Base-by-base conservation (phyloP, 2,329 filamentous ascomycete genomes). In the Rhinocladiella similis region DNA sequence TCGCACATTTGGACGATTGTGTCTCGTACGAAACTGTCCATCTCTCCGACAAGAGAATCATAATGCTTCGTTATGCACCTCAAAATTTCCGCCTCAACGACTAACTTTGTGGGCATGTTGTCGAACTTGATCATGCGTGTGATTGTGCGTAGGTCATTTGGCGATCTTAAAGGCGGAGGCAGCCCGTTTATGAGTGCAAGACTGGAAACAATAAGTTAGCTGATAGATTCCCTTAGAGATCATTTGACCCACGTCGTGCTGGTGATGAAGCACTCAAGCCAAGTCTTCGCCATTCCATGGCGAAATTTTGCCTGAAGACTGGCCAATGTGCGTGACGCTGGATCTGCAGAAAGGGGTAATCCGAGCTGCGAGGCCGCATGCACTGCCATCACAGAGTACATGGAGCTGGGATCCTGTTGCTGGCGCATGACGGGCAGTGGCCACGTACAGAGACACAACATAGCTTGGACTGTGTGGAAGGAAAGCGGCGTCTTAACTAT, bases 391-490 rank as follows among this genome's bases (percentile, higher is more conserved):
- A 25, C 9, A 5, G 45, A 42, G 27, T 49, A 54, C 52, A 54
- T 45, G 14, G 47, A 36, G 20, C 52, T 54, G 20, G 52, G 52
- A 43, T 54, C 52, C 18, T 54, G 43, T 7, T 38, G 46, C 46
- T 54, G 52, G 39, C 39, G 41, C 52, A 54, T 54, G 52, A 54
- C 38, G 18, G 52, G 52, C 14, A 49, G 19, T 33, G 53, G 53
- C 53, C 53, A 55, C 18, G 45, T 43, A 27, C 45, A 55, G 25
- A 55, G 47, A 19, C 29, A 41, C 13, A 55, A 29, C 9, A 55
- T 45, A 16, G 35, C 53, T 36, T 55, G 53, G 20, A 55, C 36
- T 18, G 53, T 55, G 19, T 55, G 36, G 13, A 55, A 39, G 16
- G 45, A 49, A 19, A 43, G 47, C 20, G 53, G 53, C 29, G 38